phyloP scores from a whole-genome alignment of 345 rosid species.

The Geranium rotundifolium region DNA sequence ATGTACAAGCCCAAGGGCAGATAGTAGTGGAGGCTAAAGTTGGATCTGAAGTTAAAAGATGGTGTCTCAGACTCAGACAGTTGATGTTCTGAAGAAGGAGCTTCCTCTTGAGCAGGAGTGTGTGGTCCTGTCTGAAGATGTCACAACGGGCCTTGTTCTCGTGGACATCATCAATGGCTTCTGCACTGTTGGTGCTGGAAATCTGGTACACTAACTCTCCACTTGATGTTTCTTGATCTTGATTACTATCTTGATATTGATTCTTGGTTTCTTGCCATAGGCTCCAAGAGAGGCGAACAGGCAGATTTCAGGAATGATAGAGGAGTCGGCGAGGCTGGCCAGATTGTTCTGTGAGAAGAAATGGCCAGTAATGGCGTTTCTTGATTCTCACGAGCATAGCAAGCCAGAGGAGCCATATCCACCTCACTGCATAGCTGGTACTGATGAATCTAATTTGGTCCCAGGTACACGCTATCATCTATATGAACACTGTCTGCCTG shows the following conservation, averaged over 20 bases:
- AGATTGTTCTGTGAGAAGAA: slow-evolving; percentile 23
- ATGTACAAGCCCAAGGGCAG: no score
- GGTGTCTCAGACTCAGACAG: slow-evolving; percentile 17
- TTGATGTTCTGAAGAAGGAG: slow-evolving; percentile 28
- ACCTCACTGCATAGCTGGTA: slow-evolving; percentile 27
- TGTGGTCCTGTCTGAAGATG: slow-evolving; percentile 19
- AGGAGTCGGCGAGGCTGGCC: slow-evolving; percentile 21
- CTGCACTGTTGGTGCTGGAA: slow-evolving; percentile 51
- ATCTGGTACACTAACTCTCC: slow-evolving; percentile 20
- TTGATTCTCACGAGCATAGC: slow-evolving; percentile 29
- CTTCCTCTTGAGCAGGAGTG: slow-evolving; percentile 27
- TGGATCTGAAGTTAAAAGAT: slow-evolving; percentile 10
- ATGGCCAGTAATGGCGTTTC: slow-evolving; percentile 26
- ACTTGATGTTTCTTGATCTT: neutral
- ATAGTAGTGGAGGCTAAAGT: no score
- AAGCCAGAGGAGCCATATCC: slow-evolving; percentile 35
- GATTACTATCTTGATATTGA: neutral
- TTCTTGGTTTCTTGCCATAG: slow-evolving; percentile 1
- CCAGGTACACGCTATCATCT: slow-evolving; percentile 23
- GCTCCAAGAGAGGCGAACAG: slow-evolving; percentile 24
- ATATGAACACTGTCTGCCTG: no score
- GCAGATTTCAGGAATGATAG: slow-evolving; percentile 23
- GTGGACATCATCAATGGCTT: slow-evolving; percentile 46
- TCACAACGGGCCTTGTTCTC: slow-evolving; percentile 32
- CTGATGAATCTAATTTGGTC: slow-evolving; percentile 28